phyloP scores from a whole-genome alignment of 2,329 filamentous ascomycete species.

The Salinomyces thailandicus region DNA sequence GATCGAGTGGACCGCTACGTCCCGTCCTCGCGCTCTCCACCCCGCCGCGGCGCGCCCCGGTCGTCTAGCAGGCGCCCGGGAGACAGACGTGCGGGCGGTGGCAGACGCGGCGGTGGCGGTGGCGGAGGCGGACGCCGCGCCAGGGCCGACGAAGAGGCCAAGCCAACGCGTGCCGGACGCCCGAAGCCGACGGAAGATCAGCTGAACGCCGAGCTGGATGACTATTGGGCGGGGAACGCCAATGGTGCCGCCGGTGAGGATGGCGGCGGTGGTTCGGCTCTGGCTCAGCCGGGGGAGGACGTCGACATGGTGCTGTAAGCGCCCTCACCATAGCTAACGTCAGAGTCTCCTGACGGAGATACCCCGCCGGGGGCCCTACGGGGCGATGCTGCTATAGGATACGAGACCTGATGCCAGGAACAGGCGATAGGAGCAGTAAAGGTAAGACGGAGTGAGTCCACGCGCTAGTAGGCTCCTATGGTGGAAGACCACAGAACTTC shows the following conservation, averaged over 20 bases:
- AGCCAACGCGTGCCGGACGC: constrained; percentile 33
- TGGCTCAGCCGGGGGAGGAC: constrained; percentile 15
- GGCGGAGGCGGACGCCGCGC: constrained; percentile 26
- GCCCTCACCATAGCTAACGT: no score
- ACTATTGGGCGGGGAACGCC: constrained; percentile 55
- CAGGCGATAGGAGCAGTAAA: no score
- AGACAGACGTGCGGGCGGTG: constrained; percentile 32
- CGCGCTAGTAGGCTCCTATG: no score
- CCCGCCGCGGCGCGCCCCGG: constrained; percentile 38
- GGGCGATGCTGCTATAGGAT: no score
- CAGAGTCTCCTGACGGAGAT: no score
- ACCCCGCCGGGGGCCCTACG: no score
- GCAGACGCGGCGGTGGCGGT: constrained; percentile 35
- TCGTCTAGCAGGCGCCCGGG: constrained; percentile 38
- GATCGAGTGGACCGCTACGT: constrained; percentile 71
- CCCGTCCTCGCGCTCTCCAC: constrained; percentile 50
- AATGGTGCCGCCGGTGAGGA: constrained; percentile 12
- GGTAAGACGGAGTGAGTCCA: no score
- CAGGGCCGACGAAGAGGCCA: constrained; percentile 39
- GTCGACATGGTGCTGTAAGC: constrained; percentile 28
- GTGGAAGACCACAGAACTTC: no score
- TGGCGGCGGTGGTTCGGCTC: constrained; percentile 7
- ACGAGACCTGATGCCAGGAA: no score
- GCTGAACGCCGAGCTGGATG: constrained; percentile 91
- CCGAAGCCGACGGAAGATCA: constrained; percentile 82